Evolutionary conservation across 1,284 basidiomycete species (phyloP).

Genomic region (Apiotrichum montevideense): DNA sequence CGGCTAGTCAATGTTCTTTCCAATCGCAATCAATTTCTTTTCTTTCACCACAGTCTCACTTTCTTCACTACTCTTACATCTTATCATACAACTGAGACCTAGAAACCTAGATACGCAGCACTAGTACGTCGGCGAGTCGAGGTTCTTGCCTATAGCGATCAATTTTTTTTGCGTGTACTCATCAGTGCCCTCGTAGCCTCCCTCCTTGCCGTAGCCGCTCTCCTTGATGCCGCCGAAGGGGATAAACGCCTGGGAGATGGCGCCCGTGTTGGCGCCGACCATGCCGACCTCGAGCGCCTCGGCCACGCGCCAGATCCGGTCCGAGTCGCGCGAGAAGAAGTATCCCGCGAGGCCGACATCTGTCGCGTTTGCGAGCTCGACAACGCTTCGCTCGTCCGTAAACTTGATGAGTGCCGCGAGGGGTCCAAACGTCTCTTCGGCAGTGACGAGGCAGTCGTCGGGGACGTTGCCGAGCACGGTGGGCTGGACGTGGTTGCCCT

Average conservation of each 20-base stretch:
- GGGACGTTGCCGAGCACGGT: conserved; percentile 89
- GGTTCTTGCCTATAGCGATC: conserved; percentile 28
- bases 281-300: conserved; percentile 94
- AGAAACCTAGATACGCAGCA: no score
- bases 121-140: conserved; percentile 4
- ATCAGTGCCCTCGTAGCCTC: conserved; percentile 38
- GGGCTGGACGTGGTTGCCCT: conserved; percentile 69
- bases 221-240: conserved; percentile 77
- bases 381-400: conserved; percentile 85
- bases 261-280: conserved; percentile 63
- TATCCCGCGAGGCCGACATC: conserved; percentile 84
- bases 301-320: conserved; percentile 93
- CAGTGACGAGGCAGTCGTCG: conserved; percentile 52
- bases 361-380: conserved; percentile 75
- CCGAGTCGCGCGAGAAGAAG: conserved; percentile 85
- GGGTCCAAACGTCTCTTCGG: conserved; percentile 87
- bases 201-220: conserved; percentile 42
- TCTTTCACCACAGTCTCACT: no score
- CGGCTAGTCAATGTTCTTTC: conserved; percentile 12
- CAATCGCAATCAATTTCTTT: conserved; percentile 38
- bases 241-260: conserved; percentile 59
- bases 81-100: not conserved
- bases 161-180: conserved; percentile 43
- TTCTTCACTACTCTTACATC: not conserved
- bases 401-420: conserved; percentile 61